These are phyloP conservation scores for Schizophyllum commune DNA, from an alignment of 1,284 basidiomycete genomes.

Conservation along the genomic window DNA sequence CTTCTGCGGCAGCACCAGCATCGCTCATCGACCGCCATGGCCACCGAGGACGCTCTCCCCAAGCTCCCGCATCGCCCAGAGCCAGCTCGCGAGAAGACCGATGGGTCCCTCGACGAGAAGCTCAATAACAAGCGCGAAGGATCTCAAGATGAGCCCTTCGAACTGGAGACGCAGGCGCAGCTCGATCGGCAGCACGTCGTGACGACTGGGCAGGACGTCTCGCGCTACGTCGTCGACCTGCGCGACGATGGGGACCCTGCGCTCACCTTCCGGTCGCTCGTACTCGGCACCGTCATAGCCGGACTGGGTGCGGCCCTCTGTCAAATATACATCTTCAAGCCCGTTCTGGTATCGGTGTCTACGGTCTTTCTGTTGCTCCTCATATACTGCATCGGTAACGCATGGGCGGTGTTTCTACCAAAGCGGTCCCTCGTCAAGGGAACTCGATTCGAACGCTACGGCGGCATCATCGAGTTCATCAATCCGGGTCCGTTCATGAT, in stretches of 20 bases:
- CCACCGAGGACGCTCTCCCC: background rate
- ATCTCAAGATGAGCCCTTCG: background rate
- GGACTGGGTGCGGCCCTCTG: slow-evolving; percentile 44
- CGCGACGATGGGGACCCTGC: slow-evolving; percentile 56
- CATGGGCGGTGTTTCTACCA: slow-evolving; percentile 43
- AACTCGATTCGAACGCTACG: slow-evolving; percentile 32
- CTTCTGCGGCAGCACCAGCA: background rate
- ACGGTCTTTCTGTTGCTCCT: slow-evolving; percentile 55
- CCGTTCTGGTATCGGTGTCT: slow-evolving; percentile 41
- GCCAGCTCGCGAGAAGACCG: background rate
- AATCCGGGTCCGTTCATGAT: slow-evolving; percentile 35
- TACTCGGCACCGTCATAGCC: slow-evolving; percentile 50
- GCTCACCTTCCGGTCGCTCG: slow-evolving; percentile 49
- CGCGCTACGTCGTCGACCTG: slow-evolving; percentile 47
- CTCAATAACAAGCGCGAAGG: no score
- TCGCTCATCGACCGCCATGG: background rate
- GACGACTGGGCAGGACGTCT: slow-evolving; percentile 48
- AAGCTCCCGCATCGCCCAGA: background rate
- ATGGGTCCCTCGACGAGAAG: background rate
- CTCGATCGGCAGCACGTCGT: slow-evolving; percentile 50
- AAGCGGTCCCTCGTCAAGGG: slow-evolving; percentile 30
- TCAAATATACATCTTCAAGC: slow-evolving; percentile 59
- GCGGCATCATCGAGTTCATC: slow-evolving; percentile 32
- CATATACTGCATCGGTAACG: slow-evolving; percentile 43
- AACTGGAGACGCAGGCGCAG: background rate